Evolutionary conservation across 2,329 filamentous ascomycete species (phyloP).

Genomic region (Paecilomyces sp.): DNA sequence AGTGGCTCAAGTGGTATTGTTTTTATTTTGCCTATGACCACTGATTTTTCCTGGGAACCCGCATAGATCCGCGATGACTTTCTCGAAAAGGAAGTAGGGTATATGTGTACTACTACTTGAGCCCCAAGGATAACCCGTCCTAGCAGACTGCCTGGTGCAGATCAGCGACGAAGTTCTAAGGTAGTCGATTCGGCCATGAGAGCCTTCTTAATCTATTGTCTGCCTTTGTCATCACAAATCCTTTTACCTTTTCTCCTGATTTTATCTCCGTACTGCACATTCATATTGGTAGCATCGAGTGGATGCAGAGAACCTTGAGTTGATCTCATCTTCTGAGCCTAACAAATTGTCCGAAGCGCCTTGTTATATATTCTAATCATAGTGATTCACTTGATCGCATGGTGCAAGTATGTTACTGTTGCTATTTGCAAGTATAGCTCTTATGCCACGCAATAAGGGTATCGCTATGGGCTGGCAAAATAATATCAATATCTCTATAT

Average conservation of each 20-base stretch:
- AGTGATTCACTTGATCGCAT: neutral
- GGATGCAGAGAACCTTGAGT: neutral
- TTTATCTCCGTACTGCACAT: neutral
- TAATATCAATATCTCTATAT: constrained; percentile 55
- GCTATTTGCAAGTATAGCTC: neutral
- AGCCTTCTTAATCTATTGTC: neutral
- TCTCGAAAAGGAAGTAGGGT: neutral
- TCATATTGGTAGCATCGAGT: neutral
- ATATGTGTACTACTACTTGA: neutral
- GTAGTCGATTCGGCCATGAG: neutral
- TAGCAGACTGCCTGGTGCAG: neutral
- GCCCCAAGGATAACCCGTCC: neutral
- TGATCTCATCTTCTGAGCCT: neutral
- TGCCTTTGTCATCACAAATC: neutral
- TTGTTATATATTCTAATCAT: neutral
- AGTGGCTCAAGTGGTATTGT: neutral
- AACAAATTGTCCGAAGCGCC: neutral
- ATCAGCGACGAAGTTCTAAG: neutral
- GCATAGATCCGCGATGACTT: neutral
- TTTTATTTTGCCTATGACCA: neutral
- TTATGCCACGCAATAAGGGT: neutral
- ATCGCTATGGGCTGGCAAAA: constrained; percentile 12
- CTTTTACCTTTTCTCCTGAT: neutral
- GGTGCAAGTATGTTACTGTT: neutral
- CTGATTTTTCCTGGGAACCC: neutral